These are phyloP conservation scores for Camellia granthamiana DNA, from an alignment of 148 eudicot genomes.

Conservation along the genomic window DNA sequence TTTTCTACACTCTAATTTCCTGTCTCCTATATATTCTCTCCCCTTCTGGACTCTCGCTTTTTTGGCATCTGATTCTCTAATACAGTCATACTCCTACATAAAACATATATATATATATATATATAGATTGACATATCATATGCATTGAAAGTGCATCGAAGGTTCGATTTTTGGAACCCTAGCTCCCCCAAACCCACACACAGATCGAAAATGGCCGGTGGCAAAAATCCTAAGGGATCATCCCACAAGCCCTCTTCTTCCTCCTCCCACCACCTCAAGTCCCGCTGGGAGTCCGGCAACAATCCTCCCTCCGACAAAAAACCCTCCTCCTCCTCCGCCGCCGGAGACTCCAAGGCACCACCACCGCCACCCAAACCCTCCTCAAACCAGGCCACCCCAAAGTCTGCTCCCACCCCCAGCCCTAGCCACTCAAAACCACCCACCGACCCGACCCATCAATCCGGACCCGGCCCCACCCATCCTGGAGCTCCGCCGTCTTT, in stretches of 20 bases:
- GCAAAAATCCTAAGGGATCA: conserved; percentile 23
- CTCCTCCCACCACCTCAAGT: conserved; percentile 31
- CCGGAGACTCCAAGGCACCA: conserved; percentile 15
- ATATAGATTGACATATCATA: neutral
- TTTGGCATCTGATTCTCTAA: too few species aligned
- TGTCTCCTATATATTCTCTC: too few species aligned
- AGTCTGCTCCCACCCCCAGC: conserved; percentile 28
- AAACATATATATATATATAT: neutral
- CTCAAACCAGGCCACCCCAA: conserved; percentile 32
- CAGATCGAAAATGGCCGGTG: conserved; percentile 35
- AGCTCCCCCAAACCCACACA: neutral
- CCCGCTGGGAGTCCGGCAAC: conserved; percentile 36
- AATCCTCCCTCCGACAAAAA: conserved; percentile 24
- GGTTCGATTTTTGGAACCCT: neutral
- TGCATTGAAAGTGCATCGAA: neutral
- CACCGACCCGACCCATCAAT: conserved; percentile 13
- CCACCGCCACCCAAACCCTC: conserved; percentile 30
- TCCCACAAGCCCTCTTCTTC: conserved; percentile 28
- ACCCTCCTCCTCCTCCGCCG: conserved; percentile 30
- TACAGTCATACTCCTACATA: too few species aligned
- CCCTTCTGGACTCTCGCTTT: too few species aligned
- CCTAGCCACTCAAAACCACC: conserved; percentile 27
- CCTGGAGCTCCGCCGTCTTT: conserved; percentile 24
- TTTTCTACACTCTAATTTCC: too few species aligned
- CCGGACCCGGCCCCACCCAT: conserved; percentile 22